These are phyloP conservation scores for Coemansia furcata DNA, from an alignment of 192 early-diverging fungal genomes.

Conservation along the genomic window DNA sequence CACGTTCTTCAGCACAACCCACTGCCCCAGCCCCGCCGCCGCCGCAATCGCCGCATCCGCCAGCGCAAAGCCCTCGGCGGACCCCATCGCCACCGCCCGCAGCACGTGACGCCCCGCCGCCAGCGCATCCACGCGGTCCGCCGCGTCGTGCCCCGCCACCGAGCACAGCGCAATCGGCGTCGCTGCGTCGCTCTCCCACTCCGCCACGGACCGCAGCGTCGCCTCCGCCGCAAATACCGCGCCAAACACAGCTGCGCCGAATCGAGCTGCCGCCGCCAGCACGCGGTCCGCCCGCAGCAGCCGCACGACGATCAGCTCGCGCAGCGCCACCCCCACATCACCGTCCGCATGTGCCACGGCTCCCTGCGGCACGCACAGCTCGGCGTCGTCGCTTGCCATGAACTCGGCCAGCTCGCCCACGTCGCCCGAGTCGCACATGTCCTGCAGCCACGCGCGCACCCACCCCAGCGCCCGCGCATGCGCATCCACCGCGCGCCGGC, in stretches of 20 bases:
- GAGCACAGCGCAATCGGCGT: conserved; percentile 92
- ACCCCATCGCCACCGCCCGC: conserved; percentile 95
- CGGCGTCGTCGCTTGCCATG: conserved; percentile 21
- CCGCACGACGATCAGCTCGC: conserved; percentile 79
- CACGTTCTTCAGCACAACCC: conserved; percentile 99
- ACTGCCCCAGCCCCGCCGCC: conserved; percentile 80
- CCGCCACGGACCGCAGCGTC: conserved; percentile 62
- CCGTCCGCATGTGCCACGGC: conserved; percentile 4
- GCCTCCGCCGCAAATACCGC: conserved; percentile 56
- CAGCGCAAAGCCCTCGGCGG: conserved; percentile 84
- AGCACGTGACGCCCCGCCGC: conserved; percentile 65
- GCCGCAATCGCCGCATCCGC: conserved; percentile 87
- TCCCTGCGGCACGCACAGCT: conserved; percentile 25
- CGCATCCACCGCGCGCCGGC: conserved; percentile 9
- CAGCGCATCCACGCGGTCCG: conserved; percentile 89
- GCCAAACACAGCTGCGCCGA: conserved; percentile 63
- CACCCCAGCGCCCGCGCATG: conserved; percentile 33
- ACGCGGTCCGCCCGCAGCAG: conserved; percentile 88
- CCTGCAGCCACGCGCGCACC: conserved; percentile 39
- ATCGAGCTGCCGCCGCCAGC: conserved; percentile 65
- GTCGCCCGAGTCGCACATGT: background rate
- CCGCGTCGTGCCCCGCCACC: conserved; percentile 93
- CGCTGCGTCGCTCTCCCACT: conserved; percentile 60
- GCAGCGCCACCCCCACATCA: conserved; percentile 59
- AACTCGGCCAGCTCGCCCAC: conserved; percentile 18